Evolutionary conservation across 208 protist genomes (phyloP).

Genomic region (Acanthamoeba healyi): DNA sequence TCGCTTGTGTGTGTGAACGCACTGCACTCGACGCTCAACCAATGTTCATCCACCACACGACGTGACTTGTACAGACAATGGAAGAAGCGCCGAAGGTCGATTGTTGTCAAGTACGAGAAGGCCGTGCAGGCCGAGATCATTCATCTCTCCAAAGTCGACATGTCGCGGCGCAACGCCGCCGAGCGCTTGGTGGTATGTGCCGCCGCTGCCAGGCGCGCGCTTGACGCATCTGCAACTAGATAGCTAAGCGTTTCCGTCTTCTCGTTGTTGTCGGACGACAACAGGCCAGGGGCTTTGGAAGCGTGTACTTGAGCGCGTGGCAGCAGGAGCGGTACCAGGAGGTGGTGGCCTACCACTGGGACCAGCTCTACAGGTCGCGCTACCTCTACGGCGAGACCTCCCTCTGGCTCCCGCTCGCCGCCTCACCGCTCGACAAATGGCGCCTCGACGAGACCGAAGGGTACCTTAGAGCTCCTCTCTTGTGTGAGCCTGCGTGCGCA

Average conservation of each 20-base stretch:
- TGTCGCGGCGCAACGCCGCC: slow-evolving; percentile 1
- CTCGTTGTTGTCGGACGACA: neutral
- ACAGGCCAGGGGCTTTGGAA: neutral
- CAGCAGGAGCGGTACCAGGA: slow-evolving; percentile 57
- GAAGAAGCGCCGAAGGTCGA: slow-evolving; percentile 12
- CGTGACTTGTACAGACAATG: slow-evolving; percentile 58
- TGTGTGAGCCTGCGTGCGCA: neutral
- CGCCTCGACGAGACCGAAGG: slow-evolving; percentile 75
- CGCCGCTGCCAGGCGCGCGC: too few species aligned
- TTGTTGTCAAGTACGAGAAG: slow-evolving; percentile 57
- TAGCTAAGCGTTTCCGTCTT: neutral
- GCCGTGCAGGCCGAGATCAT: slow-evolving; percentile 66
- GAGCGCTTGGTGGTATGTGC: slow-evolving; percentile 16
- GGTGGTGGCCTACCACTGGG: slow-evolving; percentile 3
- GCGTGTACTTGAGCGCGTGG: slow-evolving; percentile 39
- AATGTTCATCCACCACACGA: neutral
- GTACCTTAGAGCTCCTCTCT: neutral
- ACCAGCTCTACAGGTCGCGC: slow-evolving; percentile 14
- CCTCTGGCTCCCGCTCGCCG: slow-evolving; percentile 42
- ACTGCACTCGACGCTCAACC: too few species aligned
- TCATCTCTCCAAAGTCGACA: slow-evolving; percentile 46
- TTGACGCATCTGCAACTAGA: too few species aligned
- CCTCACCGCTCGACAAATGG: slow-evolving; percentile 66
- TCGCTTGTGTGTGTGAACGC: too few species aligned
- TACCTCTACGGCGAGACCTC: slow-evolving; percentile 75